Evolutionary conservation across 1,284 basidiomycete genomes (phyloP), one percentile per base, ranked within the genome.

Genomic region (Ustilago bromivora): DNA sequence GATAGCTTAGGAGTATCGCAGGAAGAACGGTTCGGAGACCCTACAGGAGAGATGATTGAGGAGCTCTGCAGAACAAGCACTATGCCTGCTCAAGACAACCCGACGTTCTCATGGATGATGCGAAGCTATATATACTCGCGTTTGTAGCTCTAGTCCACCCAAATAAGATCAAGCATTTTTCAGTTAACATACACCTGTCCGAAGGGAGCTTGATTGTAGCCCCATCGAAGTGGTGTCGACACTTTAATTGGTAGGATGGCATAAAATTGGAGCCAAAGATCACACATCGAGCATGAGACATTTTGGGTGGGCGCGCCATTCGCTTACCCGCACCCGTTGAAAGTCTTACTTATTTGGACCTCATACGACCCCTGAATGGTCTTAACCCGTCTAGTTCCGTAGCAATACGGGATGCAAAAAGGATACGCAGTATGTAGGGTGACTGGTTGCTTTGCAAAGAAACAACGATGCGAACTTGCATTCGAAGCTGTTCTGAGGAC

Each of bases 241-340:
- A 23, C 23, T 23, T 23, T 23, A 23, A 23, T 23, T 23, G 23
- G 23, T 23, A 17, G 49, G 31, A 15, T 51, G 13, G 49, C 49
- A 51, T 51, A 51, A 51, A 28, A 17, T 51, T 51, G 49, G 23
- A 51, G 31, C 13, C 8, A 32, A 8, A n/a, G 55, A n/a, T 57
- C 40, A 57, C 56, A 35, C 56, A 57, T 57, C 56, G 56, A 43
- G 40, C 56, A 43, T 46, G 56, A 57, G 56, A 46, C 56, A 46
- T 57, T 46, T 10, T 28, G 23, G 23, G 23, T 28, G 8, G 35
- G 23, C 55, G 40, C 28, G 28, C 32, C 15, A 12, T 41, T 57
- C 41, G 56, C 56, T 57, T 57, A 46, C 40, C 38, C 55, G 19
- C 13, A 10, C 49, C 15, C 38, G 10, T 40, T 40, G 15, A 40